A percentile compares a stretch with the other conserved stretches of the same genome.
These are phyloP conservation scores for Fistulinella cinereoalba DNA, from an alignment of 1,284 basidiomycete species.

Conservation along the genomic window DNA sequence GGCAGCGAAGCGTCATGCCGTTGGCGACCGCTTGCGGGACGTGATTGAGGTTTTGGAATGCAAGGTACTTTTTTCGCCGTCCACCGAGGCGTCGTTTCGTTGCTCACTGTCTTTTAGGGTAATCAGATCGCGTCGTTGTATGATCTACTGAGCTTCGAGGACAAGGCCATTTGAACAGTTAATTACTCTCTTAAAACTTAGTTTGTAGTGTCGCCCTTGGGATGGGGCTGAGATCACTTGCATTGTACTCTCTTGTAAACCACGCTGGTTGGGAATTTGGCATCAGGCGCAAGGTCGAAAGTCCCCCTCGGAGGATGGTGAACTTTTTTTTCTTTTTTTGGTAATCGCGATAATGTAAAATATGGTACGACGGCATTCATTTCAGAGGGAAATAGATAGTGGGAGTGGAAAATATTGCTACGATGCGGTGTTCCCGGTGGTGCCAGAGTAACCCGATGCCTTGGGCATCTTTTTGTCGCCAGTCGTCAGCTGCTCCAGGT, in stretches of 20 bases:
- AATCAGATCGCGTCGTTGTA: constrained; percentile 87
- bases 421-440: neutral
- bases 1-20: constrained; percentile 71
- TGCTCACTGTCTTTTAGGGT: constrained; percentile 49
- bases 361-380: too few species aligned
- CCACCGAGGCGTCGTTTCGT: neutral
- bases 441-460: constrained; percentile 38
- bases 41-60: constrained; percentile 87
- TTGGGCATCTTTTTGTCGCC: constrained; percentile 92
- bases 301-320: too few species aligned
- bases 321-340: too few species aligned
- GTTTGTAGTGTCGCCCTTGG: too few species aligned
- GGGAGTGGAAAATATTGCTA: neutral
- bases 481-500: constrained; percentile 79
- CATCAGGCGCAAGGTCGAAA: too few species aligned
- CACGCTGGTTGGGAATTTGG: too few species aligned
- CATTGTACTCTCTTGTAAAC: too few species aligned
- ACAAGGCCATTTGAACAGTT: too few species aligned
- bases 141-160: constrained; percentile 71
- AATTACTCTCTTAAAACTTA: too few species aligned
- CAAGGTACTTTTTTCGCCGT: constrained; percentile 60
- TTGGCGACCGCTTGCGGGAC: constrained; percentile 83
- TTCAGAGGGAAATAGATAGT: too few species aligned
- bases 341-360: too few species aligned
- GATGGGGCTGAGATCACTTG: too few species aligned